phyloP scores from a whole-genome alignment of 1,139 yeast species.

The Saccharomyces pastorianus region DNA sequence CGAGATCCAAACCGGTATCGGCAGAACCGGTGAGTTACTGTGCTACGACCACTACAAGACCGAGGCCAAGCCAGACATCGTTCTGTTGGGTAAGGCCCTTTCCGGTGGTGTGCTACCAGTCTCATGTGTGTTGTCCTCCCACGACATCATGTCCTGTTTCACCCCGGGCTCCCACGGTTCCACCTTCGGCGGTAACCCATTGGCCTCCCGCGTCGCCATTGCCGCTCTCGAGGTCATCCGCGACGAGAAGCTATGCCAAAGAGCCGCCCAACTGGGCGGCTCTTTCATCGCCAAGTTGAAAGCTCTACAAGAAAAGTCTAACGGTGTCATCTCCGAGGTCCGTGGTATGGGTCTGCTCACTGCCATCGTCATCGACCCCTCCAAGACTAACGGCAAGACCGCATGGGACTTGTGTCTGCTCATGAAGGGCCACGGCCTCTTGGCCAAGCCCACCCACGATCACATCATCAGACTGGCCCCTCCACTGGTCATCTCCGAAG shows the following conservation, averaged over 20 bases:
- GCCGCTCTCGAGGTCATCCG: conserved; percentile 90
- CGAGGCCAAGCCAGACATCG: conserved; percentile 72
- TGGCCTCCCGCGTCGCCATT: conserved; percentile 87
- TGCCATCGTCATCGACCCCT: conserved; percentile 84
- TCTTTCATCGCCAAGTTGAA: conserved; percentile 59
- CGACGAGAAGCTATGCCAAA: conserved; percentile 79
- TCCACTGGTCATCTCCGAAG: conserved; percentile 83
- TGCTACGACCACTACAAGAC: conserved; percentile 79
- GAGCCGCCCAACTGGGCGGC: conserved; percentile 66
- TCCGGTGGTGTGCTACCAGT: conserved; percentile 95
- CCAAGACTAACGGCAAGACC: conserved; percentile 77
- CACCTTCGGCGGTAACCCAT: conserved; percentile 96
- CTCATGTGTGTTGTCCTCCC: conserved; percentile 83
- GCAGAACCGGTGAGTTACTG: conserved; percentile 90
- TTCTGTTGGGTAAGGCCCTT: conserved; percentile 86
- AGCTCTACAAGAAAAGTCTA: conserved; percentile 51
- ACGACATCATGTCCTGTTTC: conserved; percentile 79
- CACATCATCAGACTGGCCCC: conserved; percentile 94
- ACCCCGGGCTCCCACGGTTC: conserved; percentile 98
- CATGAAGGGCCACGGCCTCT: conserved; percentile 81
- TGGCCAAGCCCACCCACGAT: conserved; percentile 96
- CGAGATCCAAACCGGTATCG: conserved; percentile 96
- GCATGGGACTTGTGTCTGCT: conserved; percentile 94
- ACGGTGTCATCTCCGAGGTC: conserved; percentile 77
- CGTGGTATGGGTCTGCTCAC: conserved; percentile 87